Evolutionary conservation across 2,329 filamentous ascomycete species (phyloP), one percentile per base, ranked within the genome.

Genomic region (Anisogramma anomala): DNA sequence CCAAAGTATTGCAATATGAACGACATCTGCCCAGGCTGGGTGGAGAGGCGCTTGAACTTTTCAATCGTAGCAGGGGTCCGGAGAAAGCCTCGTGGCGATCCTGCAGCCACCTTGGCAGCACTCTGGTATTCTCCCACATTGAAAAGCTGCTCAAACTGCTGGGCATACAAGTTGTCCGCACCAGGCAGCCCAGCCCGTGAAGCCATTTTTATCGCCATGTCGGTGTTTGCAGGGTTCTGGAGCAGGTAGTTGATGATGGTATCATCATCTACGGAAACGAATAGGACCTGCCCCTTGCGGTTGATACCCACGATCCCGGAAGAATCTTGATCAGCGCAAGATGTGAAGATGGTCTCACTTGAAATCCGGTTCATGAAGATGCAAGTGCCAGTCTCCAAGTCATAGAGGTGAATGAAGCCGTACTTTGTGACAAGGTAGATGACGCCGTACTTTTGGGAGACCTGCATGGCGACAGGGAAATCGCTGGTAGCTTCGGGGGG

Each of bases 341-440:
- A 95, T 19, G 89, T 93, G 68, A 98, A 98, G 60, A 98, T 96
- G 19, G 91, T 98, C 60, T 98, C 91, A 69, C 87, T 94, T 25
- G 91, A 98, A 56, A 98, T 98, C 54, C 93, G 83, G 72, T 98
- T 98, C 87, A 98, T 93, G 75, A 95, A 98, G 59, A 98, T 91
- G 60, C 86, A 93, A 10, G 83, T 84, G 44, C 85, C 93, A 6
- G 84, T 91, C 69, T 98, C 93, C 43, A 98, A 77, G 57, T 98
- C 93, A 66, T 98, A 96, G 18, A 98, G 76, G 65, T 98, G 91
- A 55, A 98, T 96, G 66, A 96, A 98, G 39, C 91, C 91, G 57
- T 95, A 98, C 64, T 98, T 98, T 43, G 91, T 98, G 48, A 98
- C 86, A 55, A 98, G 78, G 65, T 95, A 95, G 56, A 98, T 82